Percentiles rank a stretch among this genome's conserved stretches.
These are phyloP conservation scores for Staphylotrichum tortipilum DNA, from an alignment of 495 filamentous ascomycete genomes.

Conservation along the genomic window DNA sequence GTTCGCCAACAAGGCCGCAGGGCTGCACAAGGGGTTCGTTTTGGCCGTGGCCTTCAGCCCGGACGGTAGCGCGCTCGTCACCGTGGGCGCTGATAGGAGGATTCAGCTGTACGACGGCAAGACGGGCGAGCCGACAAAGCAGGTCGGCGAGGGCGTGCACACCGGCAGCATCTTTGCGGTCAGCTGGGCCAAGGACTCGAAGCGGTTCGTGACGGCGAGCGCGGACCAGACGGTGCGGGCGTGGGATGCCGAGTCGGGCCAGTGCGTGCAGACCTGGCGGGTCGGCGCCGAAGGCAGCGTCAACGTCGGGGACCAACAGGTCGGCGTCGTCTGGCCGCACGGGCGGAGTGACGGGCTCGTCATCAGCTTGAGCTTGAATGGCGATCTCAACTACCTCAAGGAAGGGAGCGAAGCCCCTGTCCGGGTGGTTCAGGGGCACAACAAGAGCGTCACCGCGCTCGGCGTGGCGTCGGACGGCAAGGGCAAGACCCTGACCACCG, in stretches of 20 bases:
- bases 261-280: slow-evolving; percentile 70
- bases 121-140: slow-evolving; percentile 69
- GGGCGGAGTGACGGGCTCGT: slow-evolving; percentile 76
- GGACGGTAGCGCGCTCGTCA: slow-evolving; percentile 74
- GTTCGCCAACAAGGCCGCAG: slow-evolving; percentile 65
- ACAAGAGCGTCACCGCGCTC: slow-evolving; percentile 80
- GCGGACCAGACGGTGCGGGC: slow-evolving; percentile 87
- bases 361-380: slow-evolving; percentile 78
- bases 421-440: slow-evolving; percentile 79
- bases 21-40: slow-evolving; percentile 78
- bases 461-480: slow-evolving; percentile 40
- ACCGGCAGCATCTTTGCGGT: slow-evolving; percentile 88
- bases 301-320: slow-evolving; percentile 77
- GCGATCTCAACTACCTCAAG: slow-evolving; percentile 82
- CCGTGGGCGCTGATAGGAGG: slow-evolving; percentile 77
- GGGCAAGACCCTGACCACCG: slow-evolving; percentile 64
- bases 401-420: slow-evolving; percentile 59
- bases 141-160: slow-evolving; percentile 74
- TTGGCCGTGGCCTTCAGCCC: slow-evolving; percentile 85
- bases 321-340: slow-evolving; percentile 86
- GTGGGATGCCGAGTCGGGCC: slow-evolving; percentile 78
- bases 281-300: slow-evolving; percentile 72
- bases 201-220: slow-evolving; percentile 80
- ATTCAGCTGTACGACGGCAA: slow-evolving; percentile 96
- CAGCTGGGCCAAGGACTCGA: slow-evolving; percentile 84